Percentiles rank a stretch among this genome's conserved stretches.
Evolutionary conservation across 306 rosid genomes (phyloP).

Genomic region (Gastrolobium villosum): DNA sequence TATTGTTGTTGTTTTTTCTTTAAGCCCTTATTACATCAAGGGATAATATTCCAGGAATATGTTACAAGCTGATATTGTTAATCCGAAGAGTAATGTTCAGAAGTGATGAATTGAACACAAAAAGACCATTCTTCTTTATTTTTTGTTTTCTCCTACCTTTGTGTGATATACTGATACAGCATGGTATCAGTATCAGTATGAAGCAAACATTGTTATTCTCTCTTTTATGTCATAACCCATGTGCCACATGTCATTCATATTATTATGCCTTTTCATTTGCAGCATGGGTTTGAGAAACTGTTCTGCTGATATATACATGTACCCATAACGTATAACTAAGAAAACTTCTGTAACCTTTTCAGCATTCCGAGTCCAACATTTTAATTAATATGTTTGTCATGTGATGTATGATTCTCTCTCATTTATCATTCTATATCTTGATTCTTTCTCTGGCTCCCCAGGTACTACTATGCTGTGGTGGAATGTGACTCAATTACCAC

Average conservation of each 20-base stretch:
- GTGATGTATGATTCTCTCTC: background rate
- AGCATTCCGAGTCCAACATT: slow-evolving; percentile 19
- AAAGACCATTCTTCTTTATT: background rate
- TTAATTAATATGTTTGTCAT: slow-evolving; percentile 32
- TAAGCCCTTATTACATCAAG: background rate
- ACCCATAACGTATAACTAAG: background rate
- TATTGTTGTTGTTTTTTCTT: background rate
- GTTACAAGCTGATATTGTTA: slow-evolving; percentile 18
- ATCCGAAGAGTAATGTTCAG: background rate
- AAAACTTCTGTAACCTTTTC: background rate
- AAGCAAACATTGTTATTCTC: background rate
- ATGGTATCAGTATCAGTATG: background rate
- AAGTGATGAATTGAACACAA: slow-evolving; percentile 23
- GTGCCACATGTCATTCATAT: background rate
- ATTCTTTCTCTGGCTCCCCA: slow-evolving; percentile 45
- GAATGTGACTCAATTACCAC: slow-evolving; percentile 85
- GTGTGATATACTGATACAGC: background rate
- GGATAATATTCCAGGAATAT: background rate
- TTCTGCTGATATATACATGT: slow-evolving; percentile 12
- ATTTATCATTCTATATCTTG: slow-evolving; percentile 13
- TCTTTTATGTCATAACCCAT: background rate
- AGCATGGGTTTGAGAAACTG: background rate
- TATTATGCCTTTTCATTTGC: background rate
- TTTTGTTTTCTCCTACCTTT: slow-evolving; percentile 7
- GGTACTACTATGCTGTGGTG: slow-evolving; percentile 90